Percentiles rank a stretch among this genome's conserved stretches.
Conservation (phyloP, 2,329 filamentous ascomycete species). For the Magnaporthales sp. region DNA sequence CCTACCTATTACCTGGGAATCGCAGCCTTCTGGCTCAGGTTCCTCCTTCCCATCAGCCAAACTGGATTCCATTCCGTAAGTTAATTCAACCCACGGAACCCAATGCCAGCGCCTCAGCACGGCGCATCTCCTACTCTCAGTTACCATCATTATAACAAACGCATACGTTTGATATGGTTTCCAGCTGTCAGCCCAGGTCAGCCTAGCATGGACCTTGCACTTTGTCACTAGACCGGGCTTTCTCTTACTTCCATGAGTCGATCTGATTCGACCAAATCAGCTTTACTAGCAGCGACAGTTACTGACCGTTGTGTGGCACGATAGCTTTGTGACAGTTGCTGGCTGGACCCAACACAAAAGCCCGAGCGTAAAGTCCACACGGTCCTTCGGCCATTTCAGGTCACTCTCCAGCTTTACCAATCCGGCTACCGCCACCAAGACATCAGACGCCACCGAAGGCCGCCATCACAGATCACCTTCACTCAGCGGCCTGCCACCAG, state of each 20-base stretch:
- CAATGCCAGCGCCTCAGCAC: too few species aligned
- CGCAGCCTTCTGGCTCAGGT: constrained; percentile 4
- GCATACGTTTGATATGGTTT: not conserved
- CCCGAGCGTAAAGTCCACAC: constrained; percentile 20
- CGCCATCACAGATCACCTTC: constrained; percentile 20
- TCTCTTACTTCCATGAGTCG: not conserved
- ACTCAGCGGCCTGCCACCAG: constrained; percentile 24
- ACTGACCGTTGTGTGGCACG: constrained; percentile 7
- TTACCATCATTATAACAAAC: not conserved
- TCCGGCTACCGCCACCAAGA: constrained; percentile 24
- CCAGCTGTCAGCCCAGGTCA: not conserved
- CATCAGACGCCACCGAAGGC: constrained; percentile 26
- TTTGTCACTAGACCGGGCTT: not conserved
- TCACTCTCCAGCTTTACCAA: constrained; percentile 42
- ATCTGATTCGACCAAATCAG: not conserved
- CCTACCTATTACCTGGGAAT: not conserved
- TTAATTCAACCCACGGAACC: not conserved
- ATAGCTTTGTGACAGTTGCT: constrained; percentile 44
- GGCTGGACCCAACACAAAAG: constrained; percentile 40
- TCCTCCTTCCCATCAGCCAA: constrained; percentile 2
- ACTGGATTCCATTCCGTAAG: constrained; percentile 6
- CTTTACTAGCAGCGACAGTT: not conserved
- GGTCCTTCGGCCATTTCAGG: constrained; percentile 38
- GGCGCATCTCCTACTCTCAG: not conserved
- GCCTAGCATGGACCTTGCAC: not conserved